These are phyloP conservation scores for Saxophila tyrrhenica DNA, from an alignment of 495 filamentous ascomycete species.

Conservation along the genomic window DNA sequence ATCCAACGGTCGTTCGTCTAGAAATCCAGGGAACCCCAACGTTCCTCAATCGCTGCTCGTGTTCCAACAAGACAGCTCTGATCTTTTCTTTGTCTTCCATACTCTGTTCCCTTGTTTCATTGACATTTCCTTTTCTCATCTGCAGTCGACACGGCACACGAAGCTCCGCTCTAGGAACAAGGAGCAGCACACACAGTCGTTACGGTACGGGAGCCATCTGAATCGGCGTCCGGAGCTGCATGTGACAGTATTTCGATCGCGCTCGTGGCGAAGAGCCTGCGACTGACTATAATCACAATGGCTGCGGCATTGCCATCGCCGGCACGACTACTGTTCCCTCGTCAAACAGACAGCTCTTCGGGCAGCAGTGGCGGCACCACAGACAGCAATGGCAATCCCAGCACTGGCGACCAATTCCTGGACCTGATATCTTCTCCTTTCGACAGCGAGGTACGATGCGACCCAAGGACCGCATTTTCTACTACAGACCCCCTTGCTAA, in stretches of 20 bases:
- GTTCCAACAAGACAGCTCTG: neutral
- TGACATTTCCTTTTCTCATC: too few relatives aligned
- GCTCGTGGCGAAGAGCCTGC: too few relatives aligned
- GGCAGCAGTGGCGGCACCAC: neutral
- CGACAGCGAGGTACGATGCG: conserved; percentile 13
- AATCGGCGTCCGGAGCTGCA: neutral
- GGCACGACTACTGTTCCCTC: neutral
- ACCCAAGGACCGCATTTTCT: conserved; percentile 1
- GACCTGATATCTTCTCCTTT: conserved; percentile 27
- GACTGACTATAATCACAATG: neutral
- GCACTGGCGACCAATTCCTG: conserved; percentile 24
- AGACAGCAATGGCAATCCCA: too few relatives aligned
- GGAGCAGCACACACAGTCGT: neutral
- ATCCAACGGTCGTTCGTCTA: too few relatives aligned
- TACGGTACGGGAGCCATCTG: too few relatives aligned
- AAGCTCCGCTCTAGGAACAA: too few relatives aligned
- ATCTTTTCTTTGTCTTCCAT: neutral
- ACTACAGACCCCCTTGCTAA: neutral
- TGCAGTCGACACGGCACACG: too few relatives aligned
- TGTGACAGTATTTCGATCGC: neutral
- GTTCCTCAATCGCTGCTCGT: too few relatives aligned
- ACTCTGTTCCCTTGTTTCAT: neutral
- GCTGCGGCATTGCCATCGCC: neutral
- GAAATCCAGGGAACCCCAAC: too few relatives aligned
- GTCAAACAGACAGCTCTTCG: neutral